Evolutionary conservation across 208 protist genomes (phyloP).

Genomic region (Vickermania spadyakhi): DNA sequence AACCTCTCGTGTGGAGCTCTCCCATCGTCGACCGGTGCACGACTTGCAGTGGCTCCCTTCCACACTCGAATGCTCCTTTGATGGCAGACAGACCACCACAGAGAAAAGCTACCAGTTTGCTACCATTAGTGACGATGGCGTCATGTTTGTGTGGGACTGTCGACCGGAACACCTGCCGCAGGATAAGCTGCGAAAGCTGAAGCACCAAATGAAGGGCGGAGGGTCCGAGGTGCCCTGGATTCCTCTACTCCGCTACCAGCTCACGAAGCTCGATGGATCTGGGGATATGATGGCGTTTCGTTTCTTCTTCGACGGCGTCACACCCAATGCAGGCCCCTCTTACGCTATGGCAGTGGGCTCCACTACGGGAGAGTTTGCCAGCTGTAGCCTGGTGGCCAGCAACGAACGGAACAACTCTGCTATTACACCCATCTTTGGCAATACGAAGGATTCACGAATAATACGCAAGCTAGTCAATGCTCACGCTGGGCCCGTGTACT

Average conservation of each 20-base stretch:
- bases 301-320: constrained; percentile 64
- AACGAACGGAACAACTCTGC: constrained; percentile 34
- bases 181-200: constrained; percentile 88
- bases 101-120: constrained; percentile 73
- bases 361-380: constrained; percentile 63
- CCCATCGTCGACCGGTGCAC: constrained; percentile 76
- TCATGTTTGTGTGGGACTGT: constrained; percentile 84
- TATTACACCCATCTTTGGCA: constrained; percentile 33
- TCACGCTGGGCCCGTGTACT: constrained; percentile 68
- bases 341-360: constrained; percentile 57
- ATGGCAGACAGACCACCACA: constrained; percentile 68
- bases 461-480: constrained; percentile 42
- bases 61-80: constrained; percentile 74
- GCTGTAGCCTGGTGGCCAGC: constrained; percentile 47
- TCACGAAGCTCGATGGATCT: constrained; percentile 52
- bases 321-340: constrained; percentile 29
- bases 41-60: constrained; percentile 79
- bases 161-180: constrained; percentile 73
- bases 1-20: constrained; percentile 75
- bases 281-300: constrained; percentile 73
- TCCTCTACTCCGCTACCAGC: constrained; percentile 65
- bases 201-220: constrained; percentile 62
- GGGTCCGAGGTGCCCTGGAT: constrained; percentile 69
- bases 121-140: constrained; percentile 81
- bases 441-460: constrained; percentile 53